Evolutionary conservation across 306 rosid species (phyloP), one percentile per base, ranked within the genome.

Genomic region (Prunus davidiana): DNA sequence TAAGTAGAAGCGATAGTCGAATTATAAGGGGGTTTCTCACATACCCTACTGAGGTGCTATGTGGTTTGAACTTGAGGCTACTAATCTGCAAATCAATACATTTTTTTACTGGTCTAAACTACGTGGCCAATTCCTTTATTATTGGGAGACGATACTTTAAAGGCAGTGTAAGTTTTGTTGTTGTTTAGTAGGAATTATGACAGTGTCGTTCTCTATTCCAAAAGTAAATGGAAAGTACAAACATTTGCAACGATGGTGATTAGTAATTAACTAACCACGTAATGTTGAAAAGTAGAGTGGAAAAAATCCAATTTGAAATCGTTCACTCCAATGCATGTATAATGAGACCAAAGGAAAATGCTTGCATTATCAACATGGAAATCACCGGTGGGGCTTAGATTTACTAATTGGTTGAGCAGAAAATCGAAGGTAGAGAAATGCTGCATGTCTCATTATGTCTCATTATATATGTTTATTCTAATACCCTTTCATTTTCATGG

Each of bases 401-500:
- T 38, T 41, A 15, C 66, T 22, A 57, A 56, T 38, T 9, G 24
- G 8, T 30, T 3, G 2, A 55, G 38, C 13, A 16, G 56, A 41
- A 16, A 20, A 32, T 32, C 19, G 2, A 5, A 51, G 64, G 15
- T 24, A 4, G 66, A 14, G 25, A 13, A 22, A 38, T 57, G 3
- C 19, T 73, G 41, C 25, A 43, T 43, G 77, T 73, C 46, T 45
- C 57, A 25, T 45, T 60, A 58, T 43, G 77, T 73, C 43, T 38
- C 8, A 38, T 38, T 38, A 38, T 34, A 38, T 38, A 38, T 38
- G 43, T 7, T 38, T 38, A 38, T 38, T 38, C 43, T 38, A 0
- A 38, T 38, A 38, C 43, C 43, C 43, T 38, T 38, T 38, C 43
- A 6, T 38, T 38, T 60, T 60, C 3, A 24, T 9, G 22, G 24